Conservation (phyloP, 1,284 basidiomycete species). For the Meira nashicola region DNA sequence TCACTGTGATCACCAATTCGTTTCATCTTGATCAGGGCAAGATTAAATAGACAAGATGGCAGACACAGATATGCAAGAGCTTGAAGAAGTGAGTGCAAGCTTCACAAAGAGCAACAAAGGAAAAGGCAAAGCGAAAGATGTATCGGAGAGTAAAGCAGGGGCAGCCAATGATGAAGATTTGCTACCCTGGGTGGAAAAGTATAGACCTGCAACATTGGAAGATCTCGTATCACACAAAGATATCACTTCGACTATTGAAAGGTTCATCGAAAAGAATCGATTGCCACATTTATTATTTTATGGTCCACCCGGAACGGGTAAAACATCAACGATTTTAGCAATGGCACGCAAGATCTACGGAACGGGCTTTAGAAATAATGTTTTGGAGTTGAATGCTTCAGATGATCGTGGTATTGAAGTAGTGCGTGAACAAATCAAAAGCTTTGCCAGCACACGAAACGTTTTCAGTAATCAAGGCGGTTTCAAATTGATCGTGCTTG, state of each 20-base stretch:
- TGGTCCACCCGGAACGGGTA: constrained; percentile 93
- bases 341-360: constrained; percentile 92
- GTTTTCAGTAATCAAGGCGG: constrained; percentile 60
- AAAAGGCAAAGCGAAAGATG: not conserved
- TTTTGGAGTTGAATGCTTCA: constrained; percentile 93
- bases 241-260: constrained; percentile 62
- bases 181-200: constrained; percentile 49
- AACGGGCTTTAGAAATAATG: constrained; percentile 72
- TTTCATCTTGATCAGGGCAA: too few species aligned
- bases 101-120: not conserved
- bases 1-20: too few species aligned
- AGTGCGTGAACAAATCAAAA: constrained; percentile 96
- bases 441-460: constrained; percentile 92
- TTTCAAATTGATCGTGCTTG: constrained; percentile 95
- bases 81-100: not conserved
- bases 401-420: constrained; percentile 98
- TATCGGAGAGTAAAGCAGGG: not conserved
- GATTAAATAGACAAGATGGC: too few species aligned
- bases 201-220: constrained; percentile 45
- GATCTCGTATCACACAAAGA: constrained; percentile 51
- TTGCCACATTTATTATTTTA: constrained; percentile 95
- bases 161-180: constrained; percentile 1
- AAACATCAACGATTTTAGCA: constrained; percentile 96
- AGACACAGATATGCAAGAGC: constrained; percentile 1
- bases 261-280: constrained; percentile 90